Evolutionary conservation across 345 rosid species (phyloP), one percentile per base, ranked within the genome.

Genomic region (Camelina sativa): DNA sequence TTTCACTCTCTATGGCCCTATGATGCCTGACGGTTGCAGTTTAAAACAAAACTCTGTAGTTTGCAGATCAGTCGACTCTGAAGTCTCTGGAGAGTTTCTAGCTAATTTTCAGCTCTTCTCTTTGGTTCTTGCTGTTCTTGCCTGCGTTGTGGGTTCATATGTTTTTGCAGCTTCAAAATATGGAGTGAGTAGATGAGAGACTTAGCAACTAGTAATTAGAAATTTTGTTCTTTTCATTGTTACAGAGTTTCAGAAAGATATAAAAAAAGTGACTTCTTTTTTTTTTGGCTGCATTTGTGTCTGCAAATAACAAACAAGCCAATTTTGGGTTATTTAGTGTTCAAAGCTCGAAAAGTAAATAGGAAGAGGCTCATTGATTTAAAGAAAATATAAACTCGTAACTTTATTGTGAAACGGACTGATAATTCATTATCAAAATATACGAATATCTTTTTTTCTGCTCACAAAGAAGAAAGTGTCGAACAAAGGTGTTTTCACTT

Each of bases 1-100:
- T 75, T 91, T 94, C 82, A 85, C 87, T 65, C 93, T 94, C 25
- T 94, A 94, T 59, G 98, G 98, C 41, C 90, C 96, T 69, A 90
- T 87, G 96, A 88, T 90, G 92, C 98, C 97, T 0, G 82, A 85
- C 44, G 97, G 98, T 6, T 94, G 97, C 76, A 65, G 7, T 63
- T 81, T 89, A 32, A 85, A 85, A 77, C 82, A 13, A 8, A 78
- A 80, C 62, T 37, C 62, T 10, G 82, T 94, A 23, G 51, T 38
- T 5, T 94, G 98, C 46, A 87, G 58, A 66, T 84, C 93, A 25
- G 23, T 11, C 0, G 93, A 85, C 50, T 82, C 70, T 7, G 83
- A 80, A 80, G 83, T 86, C 62, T 87, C 93, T 19, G 98, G 97
- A 25, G 96, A 90, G 84, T 79, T 86, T 75, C 85, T 91, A 1